Conservation (phyloP, 2,329 filamentous ascomycete species). For the Mariannaea elegans region DNA sequence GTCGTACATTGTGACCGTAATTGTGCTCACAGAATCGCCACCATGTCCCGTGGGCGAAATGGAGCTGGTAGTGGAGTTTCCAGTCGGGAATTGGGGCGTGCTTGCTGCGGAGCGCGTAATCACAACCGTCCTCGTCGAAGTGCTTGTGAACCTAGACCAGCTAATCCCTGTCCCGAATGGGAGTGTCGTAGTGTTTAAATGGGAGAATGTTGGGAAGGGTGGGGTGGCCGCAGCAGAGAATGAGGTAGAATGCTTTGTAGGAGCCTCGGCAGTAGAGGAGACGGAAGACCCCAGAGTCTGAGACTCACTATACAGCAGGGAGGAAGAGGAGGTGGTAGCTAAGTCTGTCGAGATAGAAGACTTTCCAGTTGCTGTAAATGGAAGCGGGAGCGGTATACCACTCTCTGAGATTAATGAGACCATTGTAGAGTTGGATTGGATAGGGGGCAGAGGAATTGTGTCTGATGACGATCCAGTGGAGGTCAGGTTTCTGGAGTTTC, state of each 20-base stretch:
- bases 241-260: background rate
- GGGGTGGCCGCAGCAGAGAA: background rate
- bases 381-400: background rate
- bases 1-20: conserved; percentile 15
- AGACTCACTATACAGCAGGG: background rate
- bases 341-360: background rate
- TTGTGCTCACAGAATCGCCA: conserved; percentile 13
- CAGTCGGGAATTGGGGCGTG: background rate
- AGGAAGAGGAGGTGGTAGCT: background rate
- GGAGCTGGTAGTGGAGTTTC: conserved; percentile 27
- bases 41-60: conserved; percentile 17
- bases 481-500: background rate
- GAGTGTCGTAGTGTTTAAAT: background rate
- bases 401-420: background rate
- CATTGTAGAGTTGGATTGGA: background rate
- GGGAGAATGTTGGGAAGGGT: background rate
- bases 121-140: background rate
- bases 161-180: background rate
- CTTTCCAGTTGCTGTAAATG: background rate
- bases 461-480: background rate
- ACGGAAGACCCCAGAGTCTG: background rate
- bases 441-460: background rate
- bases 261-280: background rate
- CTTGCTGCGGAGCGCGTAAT: background rate
- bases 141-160: background rate